phyloP scores from a whole-genome alignment of 1,139 yeast genomes.

The Yamadazyma sp. region DNA sequence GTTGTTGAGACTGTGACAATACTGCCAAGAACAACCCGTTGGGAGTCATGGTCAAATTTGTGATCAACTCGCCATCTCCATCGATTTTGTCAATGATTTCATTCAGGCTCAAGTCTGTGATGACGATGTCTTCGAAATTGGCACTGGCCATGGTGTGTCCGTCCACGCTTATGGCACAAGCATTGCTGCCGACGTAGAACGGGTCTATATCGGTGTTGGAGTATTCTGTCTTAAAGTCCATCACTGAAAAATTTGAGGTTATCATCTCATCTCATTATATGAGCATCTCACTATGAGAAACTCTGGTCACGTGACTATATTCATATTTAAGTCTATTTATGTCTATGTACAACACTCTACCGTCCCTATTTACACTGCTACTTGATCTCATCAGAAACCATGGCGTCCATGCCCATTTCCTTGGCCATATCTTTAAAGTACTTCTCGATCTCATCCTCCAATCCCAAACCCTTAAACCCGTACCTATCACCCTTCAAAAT shows the following conservation, averaged over 20 bases:
- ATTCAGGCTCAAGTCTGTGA: slow-evolving; percentile 63
- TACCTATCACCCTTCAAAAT: slow-evolving; percentile 29
- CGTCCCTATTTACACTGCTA: background rate
- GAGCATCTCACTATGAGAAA: background rate
- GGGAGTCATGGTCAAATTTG: slow-evolving; percentile 74
- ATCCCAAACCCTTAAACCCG: slow-evolving; percentile 37
- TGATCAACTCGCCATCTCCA: slow-evolving; percentile 85
- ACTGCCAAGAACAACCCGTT: slow-evolving; percentile 71
- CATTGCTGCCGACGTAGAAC: slow-evolving; percentile 81
- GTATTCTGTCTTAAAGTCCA: slow-evolving; percentile 38
- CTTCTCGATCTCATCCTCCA: slow-evolving; percentile 49
- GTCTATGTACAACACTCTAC: too few species aligned
- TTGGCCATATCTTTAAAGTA: slow-evolving; percentile 43
- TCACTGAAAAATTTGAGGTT: slow-evolving; percentile 12
- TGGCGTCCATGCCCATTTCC: slow-evolving; percentile 39
- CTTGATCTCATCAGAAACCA: slow-evolving; percentile 5
- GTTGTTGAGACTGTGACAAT: slow-evolving; percentile 81
- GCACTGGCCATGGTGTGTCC: slow-evolving; percentile 80
- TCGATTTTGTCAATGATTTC: slow-evolving; percentile 60
- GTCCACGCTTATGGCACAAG: slow-evolving; percentile 66
- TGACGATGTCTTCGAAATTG: slow-evolving; percentile 66
- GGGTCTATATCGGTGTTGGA: slow-evolving; percentile 50
- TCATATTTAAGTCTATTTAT: background rate
- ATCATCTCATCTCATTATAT: slow-evolving; percentile 4
- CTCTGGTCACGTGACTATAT: background rate